These are phyloP conservation scores for Starmerella bombi DNA, from an alignment of 805 yeast species.

Conservation along the genomic window DNA sequence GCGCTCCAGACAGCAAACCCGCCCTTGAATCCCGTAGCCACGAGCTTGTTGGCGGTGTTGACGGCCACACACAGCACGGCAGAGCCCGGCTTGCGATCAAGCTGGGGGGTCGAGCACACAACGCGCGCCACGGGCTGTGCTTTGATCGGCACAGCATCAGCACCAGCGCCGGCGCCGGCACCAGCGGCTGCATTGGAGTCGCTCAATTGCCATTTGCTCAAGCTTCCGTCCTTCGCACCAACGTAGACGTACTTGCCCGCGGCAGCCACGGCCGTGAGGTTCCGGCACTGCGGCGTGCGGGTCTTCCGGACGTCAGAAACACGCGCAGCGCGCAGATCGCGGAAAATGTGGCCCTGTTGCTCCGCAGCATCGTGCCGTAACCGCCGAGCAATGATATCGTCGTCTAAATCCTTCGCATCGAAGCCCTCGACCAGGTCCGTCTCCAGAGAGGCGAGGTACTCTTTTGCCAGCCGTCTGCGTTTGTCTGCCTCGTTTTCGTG, in stretches of 20 bases:
- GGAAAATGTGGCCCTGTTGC: conserved; percentile 66
- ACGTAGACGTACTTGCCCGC: conserved; percentile 53
- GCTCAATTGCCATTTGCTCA: conserved; percentile 63
- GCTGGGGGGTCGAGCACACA: conserved; percentile 1
- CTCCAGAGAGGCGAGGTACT: conserved; percentile 70
- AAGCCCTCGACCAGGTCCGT: conserved; percentile 38
- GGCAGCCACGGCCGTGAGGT: conserved; percentile 34
- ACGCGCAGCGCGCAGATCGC: conserved; percentile 19
- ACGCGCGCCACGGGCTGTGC: background rate
- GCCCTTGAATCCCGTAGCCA: conserved; percentile 86
- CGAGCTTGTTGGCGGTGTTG: conserved; percentile 72
- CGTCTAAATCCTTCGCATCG: conserved; percentile 84
- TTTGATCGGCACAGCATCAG: too few relatives aligned
- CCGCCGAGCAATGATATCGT: conserved; percentile 69
- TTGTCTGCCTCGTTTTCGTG: conserved; percentile 82
- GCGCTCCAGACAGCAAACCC: conserved; percentile 75
- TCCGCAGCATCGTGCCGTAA: conserved; percentile 83
- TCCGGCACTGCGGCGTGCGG: conserved; percentile 9
- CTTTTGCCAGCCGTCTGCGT: conserved; percentile 86
- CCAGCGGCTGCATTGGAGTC: conserved; percentile 23
- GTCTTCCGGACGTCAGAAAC: conserved; percentile 21
- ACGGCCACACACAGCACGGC: conserved; percentile 69
- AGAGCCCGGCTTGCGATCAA: conserved; percentile 45
- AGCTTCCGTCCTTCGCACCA: conserved; percentile 57
- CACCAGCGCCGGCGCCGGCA: background rate